Conservation (phyloP, 129 eudicot genomes). For the Lonicera japonica region DNA sequence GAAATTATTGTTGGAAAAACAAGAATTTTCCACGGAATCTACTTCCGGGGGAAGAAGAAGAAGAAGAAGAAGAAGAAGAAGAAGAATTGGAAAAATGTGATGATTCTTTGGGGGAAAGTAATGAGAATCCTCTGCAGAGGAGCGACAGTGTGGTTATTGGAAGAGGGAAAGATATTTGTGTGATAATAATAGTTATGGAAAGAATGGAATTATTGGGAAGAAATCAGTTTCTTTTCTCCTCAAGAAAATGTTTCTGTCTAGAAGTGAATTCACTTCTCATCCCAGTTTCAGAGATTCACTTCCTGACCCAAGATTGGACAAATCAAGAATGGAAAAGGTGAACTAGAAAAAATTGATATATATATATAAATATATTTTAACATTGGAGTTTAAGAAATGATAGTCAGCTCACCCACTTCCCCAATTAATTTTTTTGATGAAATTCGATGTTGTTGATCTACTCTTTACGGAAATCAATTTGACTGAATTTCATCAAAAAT, state of each 20-base stretch:
- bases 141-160: no score
- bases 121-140: conserved; percentile 7
- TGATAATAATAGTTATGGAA: conserved; percentile 10
- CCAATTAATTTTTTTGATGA: no score
- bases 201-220: conserved; percentile 33
- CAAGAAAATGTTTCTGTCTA: conserved; percentile 45
- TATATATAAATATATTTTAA: no score
- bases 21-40: conserved; percentile 1
- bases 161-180: conserved; percentile 26
- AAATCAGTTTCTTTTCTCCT: conserved; percentile 63
- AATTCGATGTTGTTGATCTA: no score
- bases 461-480: no score
- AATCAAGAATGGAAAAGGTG: conserved; percentile 77
- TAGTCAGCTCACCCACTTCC: no score
- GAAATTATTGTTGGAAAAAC: conserved; percentile 15
- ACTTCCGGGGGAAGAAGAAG: conserved; percentile 1
- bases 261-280: conserved; percentile 26
- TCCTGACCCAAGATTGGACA: conserved; percentile 36
- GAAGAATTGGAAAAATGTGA: conserved; percentile 12
- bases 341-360: no score
- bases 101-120: conserved; percentile 13
- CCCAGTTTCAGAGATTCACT: conserved; percentile 39
- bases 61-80: background rate
- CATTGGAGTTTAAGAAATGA: no score
- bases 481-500: no score